phyloP scores from a whole-genome alignment of 371 early-diverging fungal genomes.

The Capniomyces stellatus region DNA sequence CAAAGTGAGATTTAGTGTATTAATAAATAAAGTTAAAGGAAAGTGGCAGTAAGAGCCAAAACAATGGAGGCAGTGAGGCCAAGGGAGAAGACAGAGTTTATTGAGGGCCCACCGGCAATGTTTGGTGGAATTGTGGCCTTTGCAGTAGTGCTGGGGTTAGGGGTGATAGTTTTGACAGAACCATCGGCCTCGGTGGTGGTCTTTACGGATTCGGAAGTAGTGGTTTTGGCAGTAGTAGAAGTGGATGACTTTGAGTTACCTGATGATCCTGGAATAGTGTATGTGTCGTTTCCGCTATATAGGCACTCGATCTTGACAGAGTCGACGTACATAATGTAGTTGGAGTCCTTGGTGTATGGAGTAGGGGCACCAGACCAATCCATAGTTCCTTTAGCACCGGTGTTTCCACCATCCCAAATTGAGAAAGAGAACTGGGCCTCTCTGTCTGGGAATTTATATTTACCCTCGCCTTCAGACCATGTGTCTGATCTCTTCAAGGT shows the following conservation, averaged over 20 bases:
- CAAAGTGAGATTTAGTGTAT: no score
- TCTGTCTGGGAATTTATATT: constrained; percentile 31
- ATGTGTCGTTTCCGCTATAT: constrained; percentile 1
- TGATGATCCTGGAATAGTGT: not conserved
- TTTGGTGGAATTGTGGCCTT: not conserved
- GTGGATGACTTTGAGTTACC: not conserved
- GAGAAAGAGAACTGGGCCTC: constrained; percentile 39
- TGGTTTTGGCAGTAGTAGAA: not conserved
- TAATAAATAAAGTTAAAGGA: no score
- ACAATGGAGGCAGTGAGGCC: not conserved
- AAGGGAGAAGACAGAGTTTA: not conserved
- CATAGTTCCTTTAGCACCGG: constrained; percentile 30
- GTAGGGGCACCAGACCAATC: constrained; percentile 38
- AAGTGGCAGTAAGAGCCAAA: no score
- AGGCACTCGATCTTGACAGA: not conserved
- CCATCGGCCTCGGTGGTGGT: not conserved
- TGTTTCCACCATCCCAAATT: constrained; percentile 50
- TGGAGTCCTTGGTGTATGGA: not conserved
- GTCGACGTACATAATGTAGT: not conserved
- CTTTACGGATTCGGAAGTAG: no score
- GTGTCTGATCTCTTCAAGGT: constrained; percentile 22
- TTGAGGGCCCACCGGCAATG: not conserved
- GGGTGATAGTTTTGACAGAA: not conserved
- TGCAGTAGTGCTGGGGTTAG: not conserved
- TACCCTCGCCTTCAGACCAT: constrained; percentile 9